Conservation (phyloP, 2,329 filamentous ascomycete genomes). For the Didymella pomorum region DNA sequence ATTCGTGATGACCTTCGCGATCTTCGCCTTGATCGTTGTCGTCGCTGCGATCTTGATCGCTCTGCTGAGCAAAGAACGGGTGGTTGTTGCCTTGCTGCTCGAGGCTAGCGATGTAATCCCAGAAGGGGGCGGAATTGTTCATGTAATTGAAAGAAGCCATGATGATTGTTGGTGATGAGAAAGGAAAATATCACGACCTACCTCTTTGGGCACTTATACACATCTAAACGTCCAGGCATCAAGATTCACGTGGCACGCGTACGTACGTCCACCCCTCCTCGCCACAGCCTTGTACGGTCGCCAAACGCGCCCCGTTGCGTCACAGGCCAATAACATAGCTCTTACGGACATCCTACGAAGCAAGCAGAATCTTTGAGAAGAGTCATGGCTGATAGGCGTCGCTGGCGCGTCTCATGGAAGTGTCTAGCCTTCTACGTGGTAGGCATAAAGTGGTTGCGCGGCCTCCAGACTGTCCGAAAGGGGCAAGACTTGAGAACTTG, state of each 20-base stretch:
- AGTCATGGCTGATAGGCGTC: conserved; percentile 29
- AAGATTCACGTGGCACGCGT: conserved; percentile 37
- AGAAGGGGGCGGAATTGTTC: conserved; percentile 63
- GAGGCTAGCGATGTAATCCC: conserved; percentile 63
- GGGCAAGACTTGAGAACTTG: conserved; percentile 17
- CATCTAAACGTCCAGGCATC: conserved; percentile 36
- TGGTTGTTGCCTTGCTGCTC: conserved; percentile 57
- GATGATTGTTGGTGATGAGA: conserved; percentile 22
- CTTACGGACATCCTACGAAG: conserved; percentile 18
- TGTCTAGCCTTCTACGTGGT: conserved; percentile 22
- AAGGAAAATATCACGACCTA: conserved; percentile 19
- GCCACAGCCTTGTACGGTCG: conserved; percentile 31
- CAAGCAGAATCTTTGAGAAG: conserved; percentile 35
- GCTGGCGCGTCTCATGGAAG: conserved; percentile 28
- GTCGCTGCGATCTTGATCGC: conserved; percentile 29
- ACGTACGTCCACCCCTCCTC: conserved; percentile 37
- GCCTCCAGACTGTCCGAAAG: conserved; percentile 23
- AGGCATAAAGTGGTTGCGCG: conserved; percentile 42
- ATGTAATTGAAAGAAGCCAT: conserved; percentile 62
- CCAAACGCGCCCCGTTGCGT: conserved; percentile 9
- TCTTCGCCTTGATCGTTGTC: conserved; percentile 35
- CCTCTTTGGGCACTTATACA: conserved; percentile 38
- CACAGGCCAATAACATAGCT: conserved; percentile 33
- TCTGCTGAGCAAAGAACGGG: conserved; percentile 53
- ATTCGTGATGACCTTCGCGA: conserved; percentile 25